Evolutionary conservation across 1,284 basidiomycete species (phyloP), one percentile per base, ranked within the genome.

Genomic region (Coriolopsis trogii): DNA sequence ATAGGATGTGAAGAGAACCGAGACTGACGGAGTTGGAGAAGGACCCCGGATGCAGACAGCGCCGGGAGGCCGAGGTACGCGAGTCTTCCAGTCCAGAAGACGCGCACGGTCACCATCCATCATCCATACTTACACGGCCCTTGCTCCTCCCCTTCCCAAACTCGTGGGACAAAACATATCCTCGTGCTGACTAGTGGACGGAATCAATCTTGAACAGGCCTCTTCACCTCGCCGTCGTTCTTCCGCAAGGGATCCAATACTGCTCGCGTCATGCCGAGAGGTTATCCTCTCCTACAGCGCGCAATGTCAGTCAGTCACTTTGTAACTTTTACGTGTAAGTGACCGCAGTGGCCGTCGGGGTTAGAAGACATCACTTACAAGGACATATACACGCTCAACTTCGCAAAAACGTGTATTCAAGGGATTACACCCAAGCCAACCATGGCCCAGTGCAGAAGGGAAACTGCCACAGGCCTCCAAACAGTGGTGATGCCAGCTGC

Each of bases 21-120:
- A 43, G 46, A 16, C 18, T 7, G 31, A 23, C 34, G 40, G 49
- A 39, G 31, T 15, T 44, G 34, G 34, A 48, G 53, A 50, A 53
- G 57, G 21, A 55, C 15, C 29, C 48, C 53, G 53, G 57, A 29
- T 50, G 53, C 48, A 55, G 16, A 42, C 25, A 34, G 34, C 43
- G 50, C 30, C 42, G 49, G 33, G 42, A 36, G 9, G 6, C 16
- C 40, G 43, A 53, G 55, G 51, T 58, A 58, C 52, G 49, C 56
- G 56, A 58, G 51, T 34, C 42, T 48, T 51, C 55, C 46, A 30
- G 48, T 51, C 48, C 51, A n/a, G 43, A 41, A 49, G 40, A 23
- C 33, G 41, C 49, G 46, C 49, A 51, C 49, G 49, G 44, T 54
- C 42, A 39, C 38, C 18, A 30, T 15, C 29, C 37, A 51, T 34